Conservation (phyloP, 1,284 basidiomycete species). For the Boletus albobrunnescens region DNA sequence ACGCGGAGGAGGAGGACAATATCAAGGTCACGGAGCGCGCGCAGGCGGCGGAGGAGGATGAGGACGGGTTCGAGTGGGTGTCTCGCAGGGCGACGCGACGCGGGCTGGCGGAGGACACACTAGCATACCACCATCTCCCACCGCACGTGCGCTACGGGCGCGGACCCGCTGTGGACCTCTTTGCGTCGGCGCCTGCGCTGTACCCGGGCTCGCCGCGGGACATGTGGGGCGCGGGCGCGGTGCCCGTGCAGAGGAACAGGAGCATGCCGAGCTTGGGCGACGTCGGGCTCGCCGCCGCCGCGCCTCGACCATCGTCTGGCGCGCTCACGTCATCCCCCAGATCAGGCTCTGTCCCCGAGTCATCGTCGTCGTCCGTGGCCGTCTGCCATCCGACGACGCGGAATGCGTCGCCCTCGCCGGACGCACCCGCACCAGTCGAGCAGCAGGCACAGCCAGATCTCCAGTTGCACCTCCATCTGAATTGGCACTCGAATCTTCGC, state of each 20-base stretch:
- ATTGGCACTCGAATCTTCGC: constrained; percentile 75
- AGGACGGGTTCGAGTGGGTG: constrained; percentile 77
- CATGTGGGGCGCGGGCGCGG: constrained; percentile 42
- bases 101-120: constrained; percentile 49
- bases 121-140: constrained; percentile 62
- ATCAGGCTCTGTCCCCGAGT: constrained; percentile 4
- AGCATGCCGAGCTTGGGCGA: constrained; percentile 37
- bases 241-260: constrained; percentile 26
- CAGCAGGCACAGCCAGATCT: constrained; percentile 55
- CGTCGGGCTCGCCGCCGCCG: constrained; percentile 23
- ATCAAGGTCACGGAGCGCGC: constrained; percentile 52
- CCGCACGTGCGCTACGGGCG: constrained; percentile 68
- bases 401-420: constrained; percentile 13
- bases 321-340: constrained; percentile 40
- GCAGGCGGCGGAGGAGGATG: constrained; percentile 49
- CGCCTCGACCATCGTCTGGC: constrained; percentile 26
- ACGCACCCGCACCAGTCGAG: background rate
- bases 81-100: constrained; percentile 56
- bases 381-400: constrained; percentile 15
- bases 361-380: constrained; percentile 13
- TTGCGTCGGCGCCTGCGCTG: constrained; percentile 50
- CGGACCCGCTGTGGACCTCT: constrained; percentile 53
- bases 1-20: constrained; percentile 42
- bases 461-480: constrained; percentile 70
- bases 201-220: constrained; percentile 41